These are phyloP conservation scores for Aspergillus sp. DNA, from an alignment of 2,329 filamentous ascomycete genomes.

Conservation along the genomic window DNA sequence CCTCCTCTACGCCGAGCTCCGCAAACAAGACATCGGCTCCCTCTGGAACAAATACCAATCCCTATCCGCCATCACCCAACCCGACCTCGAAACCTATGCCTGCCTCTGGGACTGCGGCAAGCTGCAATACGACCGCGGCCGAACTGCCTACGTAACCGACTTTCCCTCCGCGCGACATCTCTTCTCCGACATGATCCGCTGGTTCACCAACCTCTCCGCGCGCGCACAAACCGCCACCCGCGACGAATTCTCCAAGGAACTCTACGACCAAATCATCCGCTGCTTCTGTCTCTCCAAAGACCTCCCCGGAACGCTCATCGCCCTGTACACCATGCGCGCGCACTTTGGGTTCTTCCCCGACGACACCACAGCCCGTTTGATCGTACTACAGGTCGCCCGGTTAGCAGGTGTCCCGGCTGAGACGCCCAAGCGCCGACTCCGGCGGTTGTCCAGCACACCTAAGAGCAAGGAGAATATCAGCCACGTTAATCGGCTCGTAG, in stretches of 20 bases:
- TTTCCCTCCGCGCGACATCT: slow-evolving; percentile 50
- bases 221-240: slow-evolving; percentile 31
- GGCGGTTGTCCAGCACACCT: slow-evolving; percentile 43
- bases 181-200: slow-evolving; percentile 53
- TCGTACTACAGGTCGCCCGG: slow-evolving; percentile 53
- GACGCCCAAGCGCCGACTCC: slow-evolving; percentile 39
- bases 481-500: slow-evolving; percentile 48
- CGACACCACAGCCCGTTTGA: slow-evolving; percentile 48
- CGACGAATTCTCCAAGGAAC: slow-evolving; percentile 47
- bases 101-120: slow-evolving; percentile 63
- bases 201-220: slow-evolving; percentile 39
- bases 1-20: slow-evolving; percentile 67
- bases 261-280: slow-evolving; percentile 56
- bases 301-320: slow-evolving; percentile 51
- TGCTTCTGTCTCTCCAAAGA: slow-evolving; percentile 55
- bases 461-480: slow-evolving; percentile 48
- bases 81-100: slow-evolving; percentile 69
- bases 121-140: slow-evolving; percentile 50
- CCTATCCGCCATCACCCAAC: slow-evolving; percentile 57
- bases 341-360: slow-evolving; percentile 50
- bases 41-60: slow-evolving; percentile 59
- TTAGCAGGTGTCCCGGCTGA: slow-evolving; percentile 39
- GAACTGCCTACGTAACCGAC: slow-evolving; percentile 47
- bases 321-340: slow-evolving; percentile 48
- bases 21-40: slow-evolving; percentile 57